Base-by-base conservation (phyloP, 805 yeast species). In the Pichia nanzhaoensis region DNA sequence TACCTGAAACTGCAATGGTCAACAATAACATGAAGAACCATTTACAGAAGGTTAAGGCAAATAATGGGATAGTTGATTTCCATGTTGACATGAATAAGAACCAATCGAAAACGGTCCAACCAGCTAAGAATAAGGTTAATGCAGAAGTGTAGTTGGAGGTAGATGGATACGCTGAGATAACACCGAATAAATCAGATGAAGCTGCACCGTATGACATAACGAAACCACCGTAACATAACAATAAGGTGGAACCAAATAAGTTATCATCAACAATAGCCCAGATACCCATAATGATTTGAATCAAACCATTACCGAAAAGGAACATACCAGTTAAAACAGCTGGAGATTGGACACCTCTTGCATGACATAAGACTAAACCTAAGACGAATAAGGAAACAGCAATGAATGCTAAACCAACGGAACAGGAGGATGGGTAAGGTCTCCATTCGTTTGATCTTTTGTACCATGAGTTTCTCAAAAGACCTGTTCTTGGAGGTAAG, bases 201-300 rank as follows among this genome's bases (percentile, higher is more conserved):
- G 74, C 64, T 21, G 71, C 73, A 39, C 74, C 79, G 51, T 59
- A 71, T 5, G 71, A 60, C 54, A 68, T 58, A 64, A 75, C 74
- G 59, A 75, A 75, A 5, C 74, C 72, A 36, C 78, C 80, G 56
- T 65, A 74, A 38, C 71, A 67, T 24, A 67, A 60, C 42, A 75
- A 60, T 12, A 74, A 69, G 7, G 73, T 68, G 12, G 74, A 73
- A 34, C 74, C 80, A 57, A 73, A 75, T 6, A 73, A 63, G 56
- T 73, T 74, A 49, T 76, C 76, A 38, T 66, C 55, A 33, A 64
- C 57, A 44, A 72, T 52, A 41, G 73, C 72, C 73, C 74, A 73
- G n/a, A 70, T 52, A 16, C 78, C 78, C 38, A 70, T 65, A 19
- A 71, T 57, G 21, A 69, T 56, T 55, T 70, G 69, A 36, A 66